Percentiles rank a stretch among this genome's conserved stretches.
Conservation (phyloP, 345 rosid species). For the Salix udensis region DNA sequence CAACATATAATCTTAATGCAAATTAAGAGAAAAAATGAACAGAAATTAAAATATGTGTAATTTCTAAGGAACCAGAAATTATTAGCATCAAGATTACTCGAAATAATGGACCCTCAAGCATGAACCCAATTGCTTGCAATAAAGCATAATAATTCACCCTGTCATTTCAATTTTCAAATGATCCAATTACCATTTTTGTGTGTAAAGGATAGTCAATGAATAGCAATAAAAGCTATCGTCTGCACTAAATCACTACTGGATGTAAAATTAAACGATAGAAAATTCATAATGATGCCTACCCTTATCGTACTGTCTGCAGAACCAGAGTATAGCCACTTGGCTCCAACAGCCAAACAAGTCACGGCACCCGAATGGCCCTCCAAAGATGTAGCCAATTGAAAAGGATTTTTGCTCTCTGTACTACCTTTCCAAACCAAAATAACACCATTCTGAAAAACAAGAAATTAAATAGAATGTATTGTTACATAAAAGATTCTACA, state of each 20-base stretch:
- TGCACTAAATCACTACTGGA: background rate
- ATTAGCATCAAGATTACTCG: background rate
- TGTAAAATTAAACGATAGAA: background rate
- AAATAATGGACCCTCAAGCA: too few relatives aligned
- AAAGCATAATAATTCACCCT: too few relatives aligned
- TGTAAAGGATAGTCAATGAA: background rate
- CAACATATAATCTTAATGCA: background rate
- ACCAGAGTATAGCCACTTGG: constrained; percentile 38
- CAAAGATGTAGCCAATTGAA: constrained; percentile 28
- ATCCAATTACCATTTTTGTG: too few relatives aligned
- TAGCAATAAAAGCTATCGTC: background rate
- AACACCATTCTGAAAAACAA: constrained; percentile 40
- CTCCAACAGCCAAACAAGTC: constrained; percentile 36
- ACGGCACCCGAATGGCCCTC: constrained; percentile 39
- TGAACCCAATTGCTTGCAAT: too few relatives aligned
- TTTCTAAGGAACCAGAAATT: background rate
- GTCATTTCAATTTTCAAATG: too few relatives aligned
- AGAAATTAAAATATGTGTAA: background rate
- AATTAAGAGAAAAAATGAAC: background rate
- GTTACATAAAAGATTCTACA: background rate
- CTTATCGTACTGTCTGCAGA: constrained; percentile 46
- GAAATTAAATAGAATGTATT: background rate
- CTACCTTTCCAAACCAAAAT: constrained; percentile 48
- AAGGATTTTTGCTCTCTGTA: constrained; percentile 31
- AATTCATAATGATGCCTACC: constrained; percentile 25